Percentiles rank a stretch among this genome's conserved stretches.
Conservation (phyloP, 2,329 filamentous ascomycete species). For the Didymella pinodella region DNA sequence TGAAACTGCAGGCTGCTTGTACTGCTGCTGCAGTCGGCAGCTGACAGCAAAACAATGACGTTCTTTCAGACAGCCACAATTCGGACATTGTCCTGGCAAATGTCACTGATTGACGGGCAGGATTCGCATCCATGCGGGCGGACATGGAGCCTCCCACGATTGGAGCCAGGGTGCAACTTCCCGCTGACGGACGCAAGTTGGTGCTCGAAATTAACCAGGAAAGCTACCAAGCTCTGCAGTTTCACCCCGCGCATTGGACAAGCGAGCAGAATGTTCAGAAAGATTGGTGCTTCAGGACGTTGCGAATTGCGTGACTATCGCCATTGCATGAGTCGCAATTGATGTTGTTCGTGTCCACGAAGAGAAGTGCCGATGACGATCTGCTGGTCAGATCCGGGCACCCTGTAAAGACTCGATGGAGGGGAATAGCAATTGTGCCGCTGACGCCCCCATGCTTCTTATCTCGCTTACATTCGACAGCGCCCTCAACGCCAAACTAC, state of each 20-base stretch:
- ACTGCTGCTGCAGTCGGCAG: conserved; percentile 9
- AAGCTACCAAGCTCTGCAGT: conserved; percentile 11
- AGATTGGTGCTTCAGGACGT: conserved; percentile 13
- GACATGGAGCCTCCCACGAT: conserved; percentile 5
- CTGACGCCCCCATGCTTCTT: conserved; percentile 18
- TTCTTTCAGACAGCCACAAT: conserved; percentile 40
- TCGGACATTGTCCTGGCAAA: conserved; percentile 3
- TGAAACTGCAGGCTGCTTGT: background rate
- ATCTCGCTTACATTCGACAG: conserved; percentile 22
- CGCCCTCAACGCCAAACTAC: conserved; percentile 10
- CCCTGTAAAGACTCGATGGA: conserved; percentile 10
- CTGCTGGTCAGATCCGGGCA: conserved; percentile 18
- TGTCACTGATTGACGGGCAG: conserved; percentile 11
- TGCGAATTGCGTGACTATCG: conserved; percentile 2
- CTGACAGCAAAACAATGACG: conserved; percentile 28
- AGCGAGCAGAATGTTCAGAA: background rate
- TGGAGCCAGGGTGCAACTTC: conserved; percentile 13
- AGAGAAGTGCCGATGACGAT: conserved; percentile 10
- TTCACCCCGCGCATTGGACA: background rate
- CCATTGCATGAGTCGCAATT: conserved; percentile 4
- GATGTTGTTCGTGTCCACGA: background rate
- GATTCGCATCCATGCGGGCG: conserved; percentile 16
- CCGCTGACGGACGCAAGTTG: background rate
- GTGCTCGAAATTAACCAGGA: conserved; percentile 6
- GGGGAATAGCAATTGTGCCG: conserved; percentile 18